Base-by-base conservation (phyloP, 2,329 filamentous ascomycete species). In the Claviceps paspali region DNA sequence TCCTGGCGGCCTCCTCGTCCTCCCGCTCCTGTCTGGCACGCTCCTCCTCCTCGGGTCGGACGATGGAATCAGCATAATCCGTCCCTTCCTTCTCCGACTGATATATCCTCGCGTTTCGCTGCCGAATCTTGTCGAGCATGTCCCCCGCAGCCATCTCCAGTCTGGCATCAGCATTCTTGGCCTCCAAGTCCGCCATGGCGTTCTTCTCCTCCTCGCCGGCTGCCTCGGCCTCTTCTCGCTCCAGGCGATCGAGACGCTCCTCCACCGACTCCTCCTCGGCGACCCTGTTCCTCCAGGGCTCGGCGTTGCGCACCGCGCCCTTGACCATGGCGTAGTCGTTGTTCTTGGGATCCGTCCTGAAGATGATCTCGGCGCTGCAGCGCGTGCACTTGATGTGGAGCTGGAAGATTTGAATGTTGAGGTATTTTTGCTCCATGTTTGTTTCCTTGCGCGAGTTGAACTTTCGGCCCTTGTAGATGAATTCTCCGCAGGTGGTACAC, bases 401-500 rank as follows among this genome's bases (percentile, higher is more conserved):
- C 22, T 81, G 75, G 61, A 79, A 91, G 45, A 93, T 86, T 42
- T 84, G 75, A 43, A 96, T 92, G 35, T 73, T 73, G 33, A 94
- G 75, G 62, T 98, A 98, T 47, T 80, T 82, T 50, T 95, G 82
- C 15, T 91, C 82, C 0, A 75, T 76, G 0, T 84, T 85, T 0
- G 82, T 94, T 53, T 95, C 86, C 53, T 98, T 98, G 26, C 84
- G 73, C 3, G 85, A 81, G 61, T 96, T 96, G 70, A 96, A 96
- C 52, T 95, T 96, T 42, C 87, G 76, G 0, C 87, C 87, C 49
- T 85, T 84, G 67, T 92, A 88, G 52, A 93, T 91, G 63, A 80
- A 94, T 60, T 92, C 82, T 42, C 65, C 67, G 42, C 67, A 70
- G 1, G 57, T 58, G 2, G 58, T 60, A 46, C 65, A 68, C 26